Evolutionary conservation across 306 rosid species (phyloP), one percentile per base, ranked within the genome.

Genomic region (Inga leiocalycina): DNA sequence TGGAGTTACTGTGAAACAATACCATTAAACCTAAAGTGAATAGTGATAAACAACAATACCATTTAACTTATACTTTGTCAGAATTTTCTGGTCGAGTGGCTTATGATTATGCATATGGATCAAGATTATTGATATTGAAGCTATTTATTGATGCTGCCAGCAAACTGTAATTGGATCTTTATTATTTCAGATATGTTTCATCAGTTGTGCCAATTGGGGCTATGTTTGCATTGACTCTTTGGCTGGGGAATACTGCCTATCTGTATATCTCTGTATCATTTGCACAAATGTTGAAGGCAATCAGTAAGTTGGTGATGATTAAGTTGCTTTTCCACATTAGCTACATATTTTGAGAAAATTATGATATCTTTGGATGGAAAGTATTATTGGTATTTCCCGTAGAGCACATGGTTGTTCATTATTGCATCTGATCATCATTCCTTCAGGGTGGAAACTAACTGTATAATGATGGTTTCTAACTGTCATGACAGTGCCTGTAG

Each of bases 211-310:
- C 99, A 71, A 96, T 96, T 82, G 97, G 99, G 79, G 98, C 97
- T 77, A 94, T 90, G 95, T 96, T 96, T 87, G 99, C 99, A 56
- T 88, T 96, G 98, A 96, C 99, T 73, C 99, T 96, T 85, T 96
- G 98, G 99, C 92, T 96, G 83, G 99, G 99, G 83, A 96, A 96
- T 88, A 96, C 99, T 74, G 99, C 99, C 71, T 96, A 96, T 88
- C 87, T 96, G 76, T 96, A 96, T 87, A 92, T 96, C 80, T 96
- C 99, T 69, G 99, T 96, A 77, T 97, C 99, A 45, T 96, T 96
- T 76, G 98, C 99, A 34, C 99, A 96, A 82, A 96, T 96, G 99
- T 85, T 96, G 89, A 96, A 96, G 91, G 98, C 99, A 80, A 91
- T 96, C 80, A 96, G 99, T 96, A 92, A 91, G 99, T 89, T 86